Percentiles rank a stretch among this genome's conserved stretches.
These are phyloP conservation scores for Leccinum colubrinum DNA, from an alignment of 1,284 basidiomycete species.

Conservation along the genomic window DNA sequence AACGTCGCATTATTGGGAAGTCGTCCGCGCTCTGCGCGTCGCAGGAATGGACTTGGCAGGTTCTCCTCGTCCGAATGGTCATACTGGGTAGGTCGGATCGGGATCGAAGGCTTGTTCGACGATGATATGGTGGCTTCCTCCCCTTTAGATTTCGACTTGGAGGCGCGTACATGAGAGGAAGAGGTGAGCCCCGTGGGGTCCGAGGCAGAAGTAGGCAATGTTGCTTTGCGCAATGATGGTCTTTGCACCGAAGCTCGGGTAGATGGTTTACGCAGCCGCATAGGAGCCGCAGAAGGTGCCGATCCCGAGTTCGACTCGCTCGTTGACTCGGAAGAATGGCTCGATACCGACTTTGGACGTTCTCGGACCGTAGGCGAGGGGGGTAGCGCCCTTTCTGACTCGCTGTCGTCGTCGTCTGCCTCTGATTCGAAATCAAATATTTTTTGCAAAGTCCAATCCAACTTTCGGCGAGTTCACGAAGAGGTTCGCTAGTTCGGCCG, in stretches of 20 bases:
- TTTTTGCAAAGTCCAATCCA: conserved; percentile 65
- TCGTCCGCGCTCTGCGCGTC: conserved; percentile 47
- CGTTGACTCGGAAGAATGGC: conserved; percentile 27
- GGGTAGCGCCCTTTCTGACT: conserved; percentile 24
- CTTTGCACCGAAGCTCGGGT: conserved; percentile 23
- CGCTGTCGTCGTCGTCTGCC: conserved; percentile 24
- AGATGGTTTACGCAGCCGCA: conserved; percentile 34
- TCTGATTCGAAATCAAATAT: conserved; percentile 61
- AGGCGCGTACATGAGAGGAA: conserved; percentile 11
- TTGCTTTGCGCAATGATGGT: conserved; percentile 17
- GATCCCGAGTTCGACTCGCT: conserved; percentile 16
- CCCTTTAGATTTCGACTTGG: conserved; percentile 13
- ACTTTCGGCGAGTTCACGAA: conserved; percentile 65
- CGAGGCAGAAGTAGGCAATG: conserved; percentile 27
- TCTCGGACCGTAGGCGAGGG: conserved; percentile 34
- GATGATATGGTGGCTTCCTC: neutral
- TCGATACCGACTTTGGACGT: conserved; percentile 25
- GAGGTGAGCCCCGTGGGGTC: conserved; percentile 30
- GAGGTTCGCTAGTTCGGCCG: conserved; percentile 58
- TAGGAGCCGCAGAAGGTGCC: conserved; percentile 12
- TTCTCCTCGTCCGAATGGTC: conserved; percentile 78
- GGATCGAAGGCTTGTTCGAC: conserved; percentile 10
- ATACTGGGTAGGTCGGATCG: conserved; percentile 42
- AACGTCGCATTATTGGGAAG: conserved; percentile 16
- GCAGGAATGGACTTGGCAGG: conserved; percentile 80